phyloP scores from a whole-genome alignment of 176 grass and related monocot genomes.

The Eragrostis nindensis region DNA sequence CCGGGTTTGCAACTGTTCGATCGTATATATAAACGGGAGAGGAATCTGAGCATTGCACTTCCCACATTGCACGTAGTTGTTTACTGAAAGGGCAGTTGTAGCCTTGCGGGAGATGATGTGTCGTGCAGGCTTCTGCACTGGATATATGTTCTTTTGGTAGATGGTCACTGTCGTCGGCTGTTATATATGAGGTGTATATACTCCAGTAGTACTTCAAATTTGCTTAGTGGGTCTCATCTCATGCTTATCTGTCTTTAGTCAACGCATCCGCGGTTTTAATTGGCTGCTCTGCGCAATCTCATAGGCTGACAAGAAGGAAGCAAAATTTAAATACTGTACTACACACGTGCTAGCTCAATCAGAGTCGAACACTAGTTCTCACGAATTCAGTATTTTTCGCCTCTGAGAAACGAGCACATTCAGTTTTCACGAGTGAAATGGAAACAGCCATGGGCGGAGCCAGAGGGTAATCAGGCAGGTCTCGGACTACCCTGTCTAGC shows the following conservation, averaged over 20 bases:
- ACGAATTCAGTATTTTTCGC: no score
- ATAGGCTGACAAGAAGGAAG: neutral
- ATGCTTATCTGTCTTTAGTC: constrained; percentile 39
- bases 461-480: no score
- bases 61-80: neutral
- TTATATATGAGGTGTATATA: no score
- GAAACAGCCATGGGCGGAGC: no score
- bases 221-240: constrained; percentile 1
- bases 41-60: constrained; percentile 14
- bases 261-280: neutral
- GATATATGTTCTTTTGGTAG: neutral
- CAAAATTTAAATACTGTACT: no score
- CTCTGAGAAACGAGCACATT: no score
- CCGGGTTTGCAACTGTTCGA: neutral
- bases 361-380: no score
- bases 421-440: no score
- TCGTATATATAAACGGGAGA: neutral
- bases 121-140: neutral
- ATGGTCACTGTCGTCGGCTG: constrained; percentile 25
- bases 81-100: neutral
- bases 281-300: neutral
- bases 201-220: neutral
- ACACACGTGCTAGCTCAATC: neutral
- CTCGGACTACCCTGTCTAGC: no score
- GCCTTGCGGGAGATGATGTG: constrained; percentile 15